Percentiles rank a stretch among this genome's conserved stretches.
Conservation (phyloP, 1,284 basidiomycete species). For the Mrakiaceae sp. region DNA sequence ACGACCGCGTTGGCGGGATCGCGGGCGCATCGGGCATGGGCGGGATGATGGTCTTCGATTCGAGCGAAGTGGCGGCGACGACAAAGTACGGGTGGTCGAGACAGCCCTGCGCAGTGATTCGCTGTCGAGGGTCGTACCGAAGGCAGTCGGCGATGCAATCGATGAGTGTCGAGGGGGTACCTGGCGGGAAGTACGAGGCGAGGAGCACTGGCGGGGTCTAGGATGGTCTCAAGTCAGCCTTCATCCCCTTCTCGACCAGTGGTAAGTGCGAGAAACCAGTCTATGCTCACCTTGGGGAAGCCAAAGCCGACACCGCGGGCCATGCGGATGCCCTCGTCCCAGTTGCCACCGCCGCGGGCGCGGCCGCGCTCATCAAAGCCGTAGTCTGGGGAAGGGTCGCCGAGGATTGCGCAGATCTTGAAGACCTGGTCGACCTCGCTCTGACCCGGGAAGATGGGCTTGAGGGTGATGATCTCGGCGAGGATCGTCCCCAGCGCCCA, state of each 20-base stretch:
- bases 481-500: slow-evolving; percentile 99
- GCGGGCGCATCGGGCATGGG: slow-evolving; percentile 41
- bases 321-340: slow-evolving; percentile 75
- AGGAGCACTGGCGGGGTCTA: slow-evolving; percentile 68
- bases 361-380: slow-evolving; percentile 61
- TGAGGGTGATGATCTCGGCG: slow-evolving; percentile 88
- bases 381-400: slow-evolving; percentile 80
- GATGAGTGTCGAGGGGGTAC: slow-evolving; percentile 66
- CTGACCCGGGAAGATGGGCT: slow-evolving; percentile 94
- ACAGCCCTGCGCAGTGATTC: slow-evolving; percentile 77
- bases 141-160: slow-evolving; percentile 87
- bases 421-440: slow-evolving; percentile 89
- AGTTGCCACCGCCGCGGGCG: slow-evolving; percentile 72
- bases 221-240: background rate
- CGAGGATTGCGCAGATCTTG: slow-evolving; percentile 78
- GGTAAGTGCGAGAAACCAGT: background rate
- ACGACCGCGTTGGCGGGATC: slow-evolving; percentile 28
- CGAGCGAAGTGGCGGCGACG: slow-evolving; percentile 44
- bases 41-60: slow-evolving; percentile 46
- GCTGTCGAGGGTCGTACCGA: slow-evolving; percentile 76
- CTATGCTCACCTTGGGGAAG: slow-evolving; percentile 65
- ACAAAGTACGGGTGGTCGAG: slow-evolving; percentile 78
- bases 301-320: slow-evolving; percentile 75
- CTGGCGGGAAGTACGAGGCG: slow-evolving; percentile 63
- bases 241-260: background rate